phyloP scores from a whole-genome alignment of 2,329 filamentous ascomycete species.

The Stromatinia cepivora region DNA sequence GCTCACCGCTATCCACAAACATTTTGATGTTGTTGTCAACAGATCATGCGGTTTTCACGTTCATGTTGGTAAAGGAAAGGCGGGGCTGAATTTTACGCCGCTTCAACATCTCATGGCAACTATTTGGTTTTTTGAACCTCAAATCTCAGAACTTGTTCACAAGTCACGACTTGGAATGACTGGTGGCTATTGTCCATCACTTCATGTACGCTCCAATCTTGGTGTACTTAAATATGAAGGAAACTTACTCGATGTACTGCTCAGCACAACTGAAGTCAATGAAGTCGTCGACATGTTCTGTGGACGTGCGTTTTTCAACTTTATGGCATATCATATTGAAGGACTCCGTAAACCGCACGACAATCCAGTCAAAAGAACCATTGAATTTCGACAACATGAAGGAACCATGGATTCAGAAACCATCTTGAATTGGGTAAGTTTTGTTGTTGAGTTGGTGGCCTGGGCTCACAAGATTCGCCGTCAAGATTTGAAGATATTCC shows the following conservation, averaged over 20 bases:
- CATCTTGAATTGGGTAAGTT: constrained; percentile 19
- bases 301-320: not conserved
- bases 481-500: constrained; percentile 4
- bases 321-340: not conserved
- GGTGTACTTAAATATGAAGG: not conserved
- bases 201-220: not conserved
- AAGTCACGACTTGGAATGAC: not conserved
- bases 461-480: constrained; percentile 9
- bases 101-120: constrained; percentile 38
- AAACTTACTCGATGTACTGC: not conserved
- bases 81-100: constrained; percentile 30
- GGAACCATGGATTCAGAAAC: constrained; percentile 26
- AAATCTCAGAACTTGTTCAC: constrained; percentile 35
- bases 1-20: not conserved
- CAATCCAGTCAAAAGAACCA: constrained; percentile 6
- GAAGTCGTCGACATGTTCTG: not conserved
- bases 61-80: constrained; percentile 38
- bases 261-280: not conserved
- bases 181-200: not conserved
- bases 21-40: constrained; percentile 25
- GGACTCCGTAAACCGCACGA: not conserved
- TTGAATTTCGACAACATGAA: constrained; percentile 34
- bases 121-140: constrained; percentile 36
- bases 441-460: constrained; percentile 1
- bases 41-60: constrained; percentile 36